Conservation (phyloP, 1,139 yeast species). For the Sugiyamaella castrensis region DNA sequence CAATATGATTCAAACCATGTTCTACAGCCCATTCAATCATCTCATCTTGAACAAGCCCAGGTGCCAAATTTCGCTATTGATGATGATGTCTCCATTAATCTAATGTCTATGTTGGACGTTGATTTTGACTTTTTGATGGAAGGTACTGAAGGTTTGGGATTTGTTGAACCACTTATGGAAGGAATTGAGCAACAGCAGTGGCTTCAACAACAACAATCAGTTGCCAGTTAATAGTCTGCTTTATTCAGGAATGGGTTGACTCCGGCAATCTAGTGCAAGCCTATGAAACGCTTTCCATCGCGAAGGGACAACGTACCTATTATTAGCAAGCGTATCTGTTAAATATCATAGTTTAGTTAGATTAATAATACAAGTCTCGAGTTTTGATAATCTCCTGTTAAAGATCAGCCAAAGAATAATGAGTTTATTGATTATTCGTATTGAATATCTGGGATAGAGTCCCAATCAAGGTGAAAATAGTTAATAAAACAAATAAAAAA, state of each 20-base stretch:
- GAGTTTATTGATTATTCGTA: no score
- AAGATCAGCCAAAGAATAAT: no score
- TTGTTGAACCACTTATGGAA: constrained; percentile 87
- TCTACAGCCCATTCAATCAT: background rate
- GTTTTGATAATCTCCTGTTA: no score
- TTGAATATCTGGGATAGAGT: no score
- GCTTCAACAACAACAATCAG: constrained; percentile 20
- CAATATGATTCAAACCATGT: constrained; percentile 12
- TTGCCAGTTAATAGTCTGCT: background rate
- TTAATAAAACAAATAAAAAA: no score
- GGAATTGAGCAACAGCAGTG: constrained; percentile 60
- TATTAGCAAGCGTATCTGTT: no score
- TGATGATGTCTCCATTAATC: constrained; percentile 17
- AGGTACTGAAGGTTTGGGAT: constrained; percentile 69
- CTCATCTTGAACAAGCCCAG: background rate
- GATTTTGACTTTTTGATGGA: constrained; percentile 53
- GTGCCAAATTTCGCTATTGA: constrained; percentile 5
- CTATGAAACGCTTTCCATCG: no score
- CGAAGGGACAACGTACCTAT: no score
- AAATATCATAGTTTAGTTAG: no score
- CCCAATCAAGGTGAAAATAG: no score
- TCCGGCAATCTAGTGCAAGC: no score
- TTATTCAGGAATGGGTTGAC: no score
- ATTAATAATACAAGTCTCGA: background rate
- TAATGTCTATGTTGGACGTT: constrained; percentile 29